Conservation (phyloP, 129 eudicot genomes). For the Pittosporum tobira region DNA sequence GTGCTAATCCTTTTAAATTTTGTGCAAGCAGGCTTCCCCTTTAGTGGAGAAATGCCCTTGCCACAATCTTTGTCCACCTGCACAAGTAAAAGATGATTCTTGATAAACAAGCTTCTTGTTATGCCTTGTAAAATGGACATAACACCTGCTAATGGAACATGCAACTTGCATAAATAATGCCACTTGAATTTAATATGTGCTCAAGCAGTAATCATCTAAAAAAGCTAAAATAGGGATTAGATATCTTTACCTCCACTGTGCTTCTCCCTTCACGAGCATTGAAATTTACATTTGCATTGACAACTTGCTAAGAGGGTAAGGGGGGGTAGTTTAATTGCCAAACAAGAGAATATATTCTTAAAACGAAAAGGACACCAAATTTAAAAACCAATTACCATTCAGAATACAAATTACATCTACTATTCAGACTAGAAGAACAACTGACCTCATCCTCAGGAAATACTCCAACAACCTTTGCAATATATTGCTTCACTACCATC, state of each 20-base stretch:
- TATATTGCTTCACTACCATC: constrained; percentile 66
- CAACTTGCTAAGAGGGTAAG: too few species aligned
- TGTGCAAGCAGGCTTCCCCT: constrained; percentile 88
- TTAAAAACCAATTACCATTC: background rate
- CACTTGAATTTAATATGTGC: too few species aligned
- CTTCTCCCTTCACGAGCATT: constrained; percentile 92
- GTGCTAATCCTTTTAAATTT: constrained; percentile 72
- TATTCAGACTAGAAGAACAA: background rate
- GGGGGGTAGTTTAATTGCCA: constrained; percentile 14
- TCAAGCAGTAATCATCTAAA: background rate
- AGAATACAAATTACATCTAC: background rate
- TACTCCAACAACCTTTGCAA: constrained; percentile 83
- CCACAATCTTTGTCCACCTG: constrained; percentile 39
- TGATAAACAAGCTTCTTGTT: constrained; percentile 1
- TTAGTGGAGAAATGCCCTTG: constrained; percentile 22
- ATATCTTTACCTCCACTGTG: constrained; percentile 59
- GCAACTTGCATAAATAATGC: too few species aligned
- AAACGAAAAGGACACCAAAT: background rate
- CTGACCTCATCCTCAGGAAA: constrained; percentile 87
- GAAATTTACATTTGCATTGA: constrained; percentile 68
- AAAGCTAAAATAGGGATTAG: background rate
- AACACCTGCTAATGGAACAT: constrained; percentile 5
- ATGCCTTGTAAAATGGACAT: constrained; percentile 2
- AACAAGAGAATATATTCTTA: background rate
- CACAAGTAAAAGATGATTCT: constrained; percentile 6